Evolutionary conservation across 169 alveolate genomes (phyloP), one percentile per base, ranked within the genome.

Genomic region (Plasmodium coatneyi): DNA sequence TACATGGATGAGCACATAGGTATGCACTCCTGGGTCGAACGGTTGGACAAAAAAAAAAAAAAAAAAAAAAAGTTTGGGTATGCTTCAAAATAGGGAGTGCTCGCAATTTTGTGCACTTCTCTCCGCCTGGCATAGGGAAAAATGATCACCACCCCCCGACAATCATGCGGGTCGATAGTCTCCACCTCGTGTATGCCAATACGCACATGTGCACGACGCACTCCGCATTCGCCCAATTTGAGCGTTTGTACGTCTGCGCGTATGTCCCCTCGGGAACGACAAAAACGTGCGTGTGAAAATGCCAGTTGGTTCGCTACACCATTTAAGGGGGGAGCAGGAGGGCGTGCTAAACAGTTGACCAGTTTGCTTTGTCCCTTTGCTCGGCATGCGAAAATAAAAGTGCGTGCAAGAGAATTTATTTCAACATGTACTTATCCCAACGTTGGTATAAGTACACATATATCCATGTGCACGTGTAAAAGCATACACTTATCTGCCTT

Each of bases 401-500:
- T 12, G 22, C 60, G 60, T 49, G 60, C 22, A 49, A 16, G 60
- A 2, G 9, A 49, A 49, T 14, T 49, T 49, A 3, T 49, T 14
- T 49, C 22, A 49, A 49, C 25, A 49, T 49, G 60, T 16, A 14
- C 22, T 49, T 49, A 3, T 49, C 22, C 22, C 30, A 2, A 14
- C 22, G 56, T 9, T 25, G 19, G 83, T 0, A 32, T 32, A 19
- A 52, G 39, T 43, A 71, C 79, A 84, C 41, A 19, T 72, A n/a
- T 71, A 71, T 84, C 22, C 25, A 84, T 84, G 79, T 46, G 60
- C 72, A 82, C 10, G 71, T 56, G 74, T 49, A 19, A 49, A 80
- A 80, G 66, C 41, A 71, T 9, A 84, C 79, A 71, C 60, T 49
- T 49, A 49, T 49, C 60, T 49, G 60, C 60, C 60, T 49, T 22